Evolutionary conservation across 805 yeast genomes (phyloP).

Genomic region (Diddensiella santjacobensis): DNA sequence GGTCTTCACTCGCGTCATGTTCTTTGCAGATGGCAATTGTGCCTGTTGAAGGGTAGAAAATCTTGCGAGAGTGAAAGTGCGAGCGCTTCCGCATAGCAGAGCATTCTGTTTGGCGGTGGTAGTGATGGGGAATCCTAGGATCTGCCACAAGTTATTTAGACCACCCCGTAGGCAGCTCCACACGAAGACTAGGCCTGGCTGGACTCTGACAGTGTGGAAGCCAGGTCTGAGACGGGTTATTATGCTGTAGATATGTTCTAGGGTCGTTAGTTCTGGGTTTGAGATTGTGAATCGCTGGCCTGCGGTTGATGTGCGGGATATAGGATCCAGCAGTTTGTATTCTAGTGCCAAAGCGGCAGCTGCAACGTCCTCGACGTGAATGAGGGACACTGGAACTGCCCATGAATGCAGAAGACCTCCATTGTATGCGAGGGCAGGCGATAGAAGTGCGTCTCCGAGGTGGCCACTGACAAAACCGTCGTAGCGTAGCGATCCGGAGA

Average conservation of each 20-base stretch:
- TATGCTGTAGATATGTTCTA: slow-evolving; percentile 23
- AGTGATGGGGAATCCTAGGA: slow-evolving; percentile 14
- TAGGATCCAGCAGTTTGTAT: slow-evolving; percentile 24
- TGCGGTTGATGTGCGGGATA: slow-evolving; percentile 12
- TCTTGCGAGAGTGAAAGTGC: slow-evolving; percentile 25
- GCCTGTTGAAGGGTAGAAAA: slow-evolving; percentile 27
- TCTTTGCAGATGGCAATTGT: slow-evolving; percentile 24
- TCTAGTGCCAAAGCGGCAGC: slow-evolving; percentile 42
- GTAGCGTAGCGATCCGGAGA: slow-evolving; percentile 18
- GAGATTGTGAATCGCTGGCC: slow-evolving; percentile 22
- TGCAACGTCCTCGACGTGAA: slow-evolving; percentile 36
- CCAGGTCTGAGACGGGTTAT: slow-evolving; percentile 11
- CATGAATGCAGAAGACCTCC: slow-evolving; percentile 25
- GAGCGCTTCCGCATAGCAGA: slow-evolving; percentile 18
- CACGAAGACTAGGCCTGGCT: slow-evolving; percentile 24
- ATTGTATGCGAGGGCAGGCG: slow-evolving; percentile 22
- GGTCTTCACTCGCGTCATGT: slow-evolving; percentile 18
- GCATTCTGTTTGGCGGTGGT: slow-evolving; percentile 11
- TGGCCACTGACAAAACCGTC: slow-evolving; percentile 30
- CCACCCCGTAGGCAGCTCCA: slow-evolving; percentile 14
- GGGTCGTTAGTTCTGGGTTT: slow-evolving; percentile 23
- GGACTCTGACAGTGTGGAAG: slow-evolving; percentile 16
- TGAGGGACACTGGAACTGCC: slow-evolving; percentile 25
- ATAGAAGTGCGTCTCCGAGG: slow-evolving; percentile 26
- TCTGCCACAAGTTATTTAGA: slow-evolving; percentile 10